Conservation (phyloP, 2,329 filamentous ascomycete genomes). For the Dothistroma septosporum region DNA sequence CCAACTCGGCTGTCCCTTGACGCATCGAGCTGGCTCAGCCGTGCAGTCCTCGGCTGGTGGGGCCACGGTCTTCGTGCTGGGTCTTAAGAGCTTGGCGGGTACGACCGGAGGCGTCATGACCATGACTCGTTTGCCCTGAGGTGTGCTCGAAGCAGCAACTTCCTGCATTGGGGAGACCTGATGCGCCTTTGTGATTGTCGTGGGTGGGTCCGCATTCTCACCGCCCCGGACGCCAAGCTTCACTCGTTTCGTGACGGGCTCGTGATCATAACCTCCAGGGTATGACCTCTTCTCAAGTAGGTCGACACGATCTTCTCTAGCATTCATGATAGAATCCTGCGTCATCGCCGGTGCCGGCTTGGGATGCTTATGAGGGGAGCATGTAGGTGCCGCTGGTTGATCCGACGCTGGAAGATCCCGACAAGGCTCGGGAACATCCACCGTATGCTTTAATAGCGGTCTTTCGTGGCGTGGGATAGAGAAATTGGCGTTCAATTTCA, state of each 20-base stretch:
- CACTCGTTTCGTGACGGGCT: neutral
- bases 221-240: neutral
- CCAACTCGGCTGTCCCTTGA: neutral
- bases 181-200: neutral
- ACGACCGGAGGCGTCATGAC: neutral
- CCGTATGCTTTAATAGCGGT: neutral
- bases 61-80: neutral
- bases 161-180: neutral
- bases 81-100: neutral
- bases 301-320: neutral
- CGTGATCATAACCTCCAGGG: neutral
- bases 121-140: neutral
- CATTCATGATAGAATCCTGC: neutral
- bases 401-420: no score
- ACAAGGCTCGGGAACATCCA: neutral
- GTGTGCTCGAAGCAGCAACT: neutral
- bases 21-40: constrained; percentile 6
- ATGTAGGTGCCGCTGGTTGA: neutral
- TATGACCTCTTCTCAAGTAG: neutral
- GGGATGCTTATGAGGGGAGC: neutral
- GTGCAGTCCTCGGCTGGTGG: neutral
- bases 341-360: neutral
- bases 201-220: neutral
- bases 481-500: neutral
- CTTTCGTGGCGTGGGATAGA: neutral